Percentiles rank a stretch among this genome's conserved stretches.
phyloP scores from a whole-genome alignment of 805 yeast species.

The Metschnikowia kunwiensis region DNA sequence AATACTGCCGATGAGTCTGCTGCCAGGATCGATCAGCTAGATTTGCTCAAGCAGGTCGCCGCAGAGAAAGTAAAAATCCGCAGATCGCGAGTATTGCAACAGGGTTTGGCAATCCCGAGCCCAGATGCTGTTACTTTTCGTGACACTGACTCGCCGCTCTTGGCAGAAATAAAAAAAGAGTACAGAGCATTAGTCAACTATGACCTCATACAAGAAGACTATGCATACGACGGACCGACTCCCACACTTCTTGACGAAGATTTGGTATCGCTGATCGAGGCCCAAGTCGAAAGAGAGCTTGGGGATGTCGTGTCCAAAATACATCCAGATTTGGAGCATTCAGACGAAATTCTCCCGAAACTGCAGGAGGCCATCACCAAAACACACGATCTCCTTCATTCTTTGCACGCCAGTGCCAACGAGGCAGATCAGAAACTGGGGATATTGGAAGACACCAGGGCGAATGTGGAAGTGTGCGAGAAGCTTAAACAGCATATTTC shows the following conservation, averaged over 20 bases:
- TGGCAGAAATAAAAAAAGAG: slow-evolving; percentile 30
- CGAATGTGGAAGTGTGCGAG: background rate
- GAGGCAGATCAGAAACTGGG: slow-evolving; percentile 7
- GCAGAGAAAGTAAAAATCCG: slow-evolving; percentile 17
- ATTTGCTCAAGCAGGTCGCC: slow-evolving; percentile 3
- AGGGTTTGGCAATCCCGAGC: slow-evolving; percentile 42
- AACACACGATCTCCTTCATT: slow-evolving; percentile 19
- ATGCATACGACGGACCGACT: slow-evolving; percentile 16
- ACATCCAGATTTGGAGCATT: too few species aligned
- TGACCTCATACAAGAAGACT: slow-evolving; percentile 36
- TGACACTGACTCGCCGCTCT: background rate
- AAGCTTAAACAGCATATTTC: background rate
- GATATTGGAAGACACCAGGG: slow-evolving; percentile 1
- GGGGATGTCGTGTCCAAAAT: too few species aligned
- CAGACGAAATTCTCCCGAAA: slow-evolving; percentile 16
- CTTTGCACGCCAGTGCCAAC: slow-evolving; percentile 12
- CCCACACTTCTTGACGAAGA: slow-evolving; percentile 34
- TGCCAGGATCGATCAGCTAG: slow-evolving; percentile 1
- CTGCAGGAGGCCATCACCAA: slow-evolving; percentile 18
- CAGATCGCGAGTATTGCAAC: slow-evolving; percentile 47
- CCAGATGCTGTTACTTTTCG: slow-evolving; percentile 20
- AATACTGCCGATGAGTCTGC: background rate
- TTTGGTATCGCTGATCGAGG: slow-evolving; percentile 16
- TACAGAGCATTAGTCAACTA: slow-evolving; percentile 36
- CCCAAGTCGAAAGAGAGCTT: slow-evolving; percentile 19